Evolutionary conservation across 1,139 yeast genomes (phyloP), one percentile per base, ranked within the genome.

Genomic region (Starmera stellimalicola): DNA sequence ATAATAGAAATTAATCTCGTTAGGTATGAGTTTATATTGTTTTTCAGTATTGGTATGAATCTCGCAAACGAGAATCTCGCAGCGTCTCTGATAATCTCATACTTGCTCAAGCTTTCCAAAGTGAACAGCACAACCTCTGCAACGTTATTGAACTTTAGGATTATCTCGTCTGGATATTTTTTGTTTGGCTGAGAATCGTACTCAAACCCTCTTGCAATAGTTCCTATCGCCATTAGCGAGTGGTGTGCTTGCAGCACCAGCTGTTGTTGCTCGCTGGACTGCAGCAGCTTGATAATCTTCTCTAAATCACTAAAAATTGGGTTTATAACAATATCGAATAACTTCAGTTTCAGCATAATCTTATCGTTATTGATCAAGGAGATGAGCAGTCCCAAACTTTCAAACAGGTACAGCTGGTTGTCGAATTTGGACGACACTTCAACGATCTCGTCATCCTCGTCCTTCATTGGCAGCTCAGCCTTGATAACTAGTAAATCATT

Each of bases 11-110:
- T 74, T 38, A 88, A 68, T 49, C 85, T 78, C 38, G 80, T 78
- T 52, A 84, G 67, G 51, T 76, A 82, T 31, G 55, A 57, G 28
- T 76, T 63, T 39, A 77, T 63, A 11, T 60, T 60, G 22, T 63
- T 63, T 37, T 77, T 77, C 42, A 88, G 63, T 24, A 88, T 65
- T 16, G 94, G 87, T 36, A 87, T 79, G 42, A 93, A 68, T 42
- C 97, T 71, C 5, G 95, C 84, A 58, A 88, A 79, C 16, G 95
- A 74, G 55, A 83, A 84, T 47, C 96, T 70, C 2, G 93, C 68
- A 5, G 95, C 80, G 43, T 87, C 95, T 51, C 98, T 71, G 33
- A 91, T 74, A 18, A 68, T 65, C 51, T 80, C 87, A 41, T 67
- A 68, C 33, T 73, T 69, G 32, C 78, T 69, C 48, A 85, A 73